Evolutionary conservation across 2,329 filamentous ascomycete genomes (phyloP).

Genomic region (Coniella vitis): DNA sequence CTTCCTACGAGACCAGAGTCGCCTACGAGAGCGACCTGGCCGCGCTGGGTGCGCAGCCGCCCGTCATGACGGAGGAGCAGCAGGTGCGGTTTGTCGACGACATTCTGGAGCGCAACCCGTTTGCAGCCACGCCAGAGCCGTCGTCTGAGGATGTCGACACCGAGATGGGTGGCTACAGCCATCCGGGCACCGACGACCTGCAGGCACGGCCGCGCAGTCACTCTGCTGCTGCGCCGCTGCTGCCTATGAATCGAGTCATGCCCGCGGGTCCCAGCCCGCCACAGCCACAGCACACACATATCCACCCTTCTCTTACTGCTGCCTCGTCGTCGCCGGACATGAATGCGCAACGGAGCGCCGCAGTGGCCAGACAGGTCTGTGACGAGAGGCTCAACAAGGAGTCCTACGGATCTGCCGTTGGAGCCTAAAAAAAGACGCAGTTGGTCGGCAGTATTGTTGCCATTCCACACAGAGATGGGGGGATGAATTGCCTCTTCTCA

Average conservation of each 20-base stretch:
- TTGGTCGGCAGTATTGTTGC: too few relatives aligned
- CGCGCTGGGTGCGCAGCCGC: conserved; percentile 9
- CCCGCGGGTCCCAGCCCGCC: neutral
- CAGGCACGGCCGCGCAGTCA: conserved; percentile 19
- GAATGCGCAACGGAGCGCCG: conserved; percentile 25
- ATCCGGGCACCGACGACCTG: conserved; percentile 11
- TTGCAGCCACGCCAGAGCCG: conserved; percentile 2
- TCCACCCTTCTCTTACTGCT: neutral
- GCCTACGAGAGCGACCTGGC: conserved; percentile 6
- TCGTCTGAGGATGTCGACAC: conserved; percentile 7
- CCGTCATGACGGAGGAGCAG: conserved; percentile 12
- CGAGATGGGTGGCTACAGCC: conserved; percentile 13
- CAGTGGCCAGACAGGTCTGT: conserved; percentile 32
- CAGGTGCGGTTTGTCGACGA: conserved; percentile 17
- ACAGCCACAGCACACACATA: too few relatives aligned
- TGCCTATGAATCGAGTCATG: conserved; percentile 18
- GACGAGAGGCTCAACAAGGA: conserved; percentile 26
- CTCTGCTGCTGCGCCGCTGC: conserved; percentile 5
- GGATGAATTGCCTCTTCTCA: too few relatives aligned
- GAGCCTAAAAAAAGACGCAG: too few relatives aligned
- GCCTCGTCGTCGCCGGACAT: conserved; percentile 17
- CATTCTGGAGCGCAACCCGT: conserved; percentile 14
- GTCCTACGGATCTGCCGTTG: neutral
- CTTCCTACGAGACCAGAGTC: neutral
- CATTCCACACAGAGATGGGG: too few relatives aligned